Base-by-base conservation (phyloP, 345 rosid species). In the Lenwebbia sp. region DNA sequence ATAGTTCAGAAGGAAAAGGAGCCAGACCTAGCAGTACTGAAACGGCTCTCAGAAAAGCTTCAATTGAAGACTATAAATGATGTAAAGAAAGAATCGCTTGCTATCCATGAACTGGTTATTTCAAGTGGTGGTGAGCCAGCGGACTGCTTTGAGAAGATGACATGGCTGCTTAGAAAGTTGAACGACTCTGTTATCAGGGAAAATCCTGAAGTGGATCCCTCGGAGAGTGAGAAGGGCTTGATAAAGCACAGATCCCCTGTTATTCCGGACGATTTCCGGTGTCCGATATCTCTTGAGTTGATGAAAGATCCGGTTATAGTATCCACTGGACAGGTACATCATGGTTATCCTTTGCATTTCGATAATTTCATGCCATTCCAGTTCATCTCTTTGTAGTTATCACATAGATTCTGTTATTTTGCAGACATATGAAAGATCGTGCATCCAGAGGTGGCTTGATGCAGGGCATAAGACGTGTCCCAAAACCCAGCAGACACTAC, bases 241-340 rank as follows among this genome's bases (percentile, higher is more conserved):
- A 75, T 92, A 22, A 96, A 92, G 88, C 98, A 97, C 88, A 91
- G 97, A 37, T 97, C 98, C 86, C 99, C 99, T 54, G 96, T 97
- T 83, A 94, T 96, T 84, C 99, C 99, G 0, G 99, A 97, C 89
- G 98, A 96, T 91, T 97, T 97, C 65, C 98, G 98, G 25, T 97
- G 99, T 90, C 99, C 99, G 2, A 96, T 97, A 89, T 97, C 99
- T 85, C 98, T 97, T 60, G 99, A 97, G 89, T 89, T 96, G 89
- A 97, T 96, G 99, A 96, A 93, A 89, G 99, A 97, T 92, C 99
- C 99, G 15, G 99, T 97, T 21, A 97, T 97, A 28, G 96, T 97
- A 87, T 97, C 99, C 54, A 96, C 99, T 30, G 99, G 99, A 88
- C 99, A 97, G 99, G 99, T 97, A 62, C 30, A 25, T 40, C 47